These are phyloP conservation scores for Metahyphopichia silvanorum DNA, from an alignment of 805 yeast genomes.

Conservation along the genomic window DNA sequence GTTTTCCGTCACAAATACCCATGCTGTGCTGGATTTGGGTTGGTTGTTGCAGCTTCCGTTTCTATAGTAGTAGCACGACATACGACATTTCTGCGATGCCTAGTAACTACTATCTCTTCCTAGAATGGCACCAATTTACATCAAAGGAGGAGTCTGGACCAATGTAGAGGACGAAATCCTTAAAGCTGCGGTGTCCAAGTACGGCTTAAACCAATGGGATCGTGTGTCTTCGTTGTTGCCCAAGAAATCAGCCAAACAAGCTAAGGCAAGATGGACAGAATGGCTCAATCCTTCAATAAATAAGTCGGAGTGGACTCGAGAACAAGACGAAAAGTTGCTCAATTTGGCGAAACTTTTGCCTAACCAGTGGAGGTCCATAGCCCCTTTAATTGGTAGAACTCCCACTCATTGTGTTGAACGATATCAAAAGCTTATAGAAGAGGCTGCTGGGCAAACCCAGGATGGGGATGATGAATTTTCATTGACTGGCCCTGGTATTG, in stretches of 20 bases:
- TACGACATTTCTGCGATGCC: too few relatives aligned
- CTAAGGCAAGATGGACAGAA: constrained; percentile 90
- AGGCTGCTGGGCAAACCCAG: constrained; percentile 30
- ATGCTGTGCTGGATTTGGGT: too few relatives aligned
- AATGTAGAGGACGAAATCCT: constrained; percentile 81
- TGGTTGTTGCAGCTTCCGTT: too few relatives aligned
- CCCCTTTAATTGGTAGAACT: constrained; percentile 75
- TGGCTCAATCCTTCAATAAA: constrained; percentile 74
- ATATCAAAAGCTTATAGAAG: constrained; percentile 68
- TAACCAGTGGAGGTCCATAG: constrained; percentile 93
- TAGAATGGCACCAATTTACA: constrained; percentile 56
- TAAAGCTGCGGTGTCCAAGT: constrained; percentile 87
- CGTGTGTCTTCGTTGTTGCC: constrained; percentile 83
- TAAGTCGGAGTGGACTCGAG: constrained; percentile 64
- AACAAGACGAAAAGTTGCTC: constrained; percentile 73
- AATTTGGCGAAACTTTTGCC: constrained; percentile 70
- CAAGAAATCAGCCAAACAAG: constrained; percentile 86
- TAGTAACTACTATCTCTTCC: background rate
- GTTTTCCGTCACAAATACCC: too few relatives aligned
- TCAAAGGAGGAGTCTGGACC: constrained; percentile 90
- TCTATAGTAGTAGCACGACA: too few relatives aligned
- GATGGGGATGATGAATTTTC: constrained; percentile 33
- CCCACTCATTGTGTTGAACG: constrained; percentile 85
- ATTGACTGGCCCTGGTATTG: constrained; percentile 52
- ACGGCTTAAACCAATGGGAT: constrained; percentile 94